Base-by-base conservation (phyloP, 306 rosid species). In the Prinsepia uniflora region DNA sequence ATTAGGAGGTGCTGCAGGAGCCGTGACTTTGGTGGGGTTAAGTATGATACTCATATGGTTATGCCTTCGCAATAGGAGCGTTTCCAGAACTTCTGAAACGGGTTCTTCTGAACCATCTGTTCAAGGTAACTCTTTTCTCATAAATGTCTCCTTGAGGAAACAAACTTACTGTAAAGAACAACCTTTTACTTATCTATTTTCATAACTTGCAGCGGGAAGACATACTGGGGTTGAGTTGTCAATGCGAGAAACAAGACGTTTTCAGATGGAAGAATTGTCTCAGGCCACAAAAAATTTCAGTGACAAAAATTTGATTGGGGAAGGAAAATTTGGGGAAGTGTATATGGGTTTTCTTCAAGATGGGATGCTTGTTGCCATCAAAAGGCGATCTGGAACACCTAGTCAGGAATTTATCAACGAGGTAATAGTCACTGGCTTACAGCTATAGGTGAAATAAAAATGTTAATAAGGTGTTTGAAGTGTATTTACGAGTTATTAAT, bases 1-100 rank as follows among this genome's bases (percentile, higher is more conserved):
- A 79, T 34, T 90, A 57, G 96, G 96, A 86, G 96, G 93, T 79
- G 89, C 91, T 90, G 96, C 96, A 81, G 98, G 96, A 85, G 96
- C 89, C 80, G 89, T 86, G 96, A 85, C 95, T 85, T 86, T 92
- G 89, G 91, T 88, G 74, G 92, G 88, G 80, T 78, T 90, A 64
- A 60, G 72, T 72, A 79, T 90, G 72, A 63, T 86, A 75, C 87
- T 90, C 43, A 34, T 88, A 78, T 81, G 93, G 80, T 80, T 79
- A 75, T 88, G 78, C 59, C 59, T 88, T 72, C 92, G 75, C 78
- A 74, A 60, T 53, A 79, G 85, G 70, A 82, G 83, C 42, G 77
- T 66, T 72, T 80, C 89, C 15, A 84, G 92, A 81, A 86, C 92
- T 78, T 90, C 98, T 10, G 98, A 92, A 86, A 92, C 96, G 22